Conservation (phyloP, 768 basidiomycete genomes). For the Tulasnella sp. region DNA sequence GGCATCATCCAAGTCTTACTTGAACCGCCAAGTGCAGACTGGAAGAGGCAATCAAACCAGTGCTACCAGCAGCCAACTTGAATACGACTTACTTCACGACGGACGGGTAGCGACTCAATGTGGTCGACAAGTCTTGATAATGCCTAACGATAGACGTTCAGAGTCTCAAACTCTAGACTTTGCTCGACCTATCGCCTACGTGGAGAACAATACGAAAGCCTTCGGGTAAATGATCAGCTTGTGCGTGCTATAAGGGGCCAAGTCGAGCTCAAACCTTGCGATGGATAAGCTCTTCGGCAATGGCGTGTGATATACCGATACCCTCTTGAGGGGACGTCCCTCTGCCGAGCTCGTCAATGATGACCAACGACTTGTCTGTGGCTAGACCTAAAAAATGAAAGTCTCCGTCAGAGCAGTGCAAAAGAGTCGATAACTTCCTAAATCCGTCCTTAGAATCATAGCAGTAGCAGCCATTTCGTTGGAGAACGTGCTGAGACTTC, state of each 20-base stretch:
- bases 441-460: conserved; percentile 73
- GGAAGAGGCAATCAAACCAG: neutral
- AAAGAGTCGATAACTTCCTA: neutral
- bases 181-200: conserved; percentile 49
- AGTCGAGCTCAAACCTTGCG: conserved; percentile 52
- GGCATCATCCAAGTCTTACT: conserved; percentile 42
- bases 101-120: conserved; percentile 70
- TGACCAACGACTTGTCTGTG: conserved; percentile 31
- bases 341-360: conserved; percentile 89
- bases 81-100: conserved; percentile 64
- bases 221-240: conserved; percentile 36
- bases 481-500: conserved; percentile 88
- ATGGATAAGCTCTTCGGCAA: conserved; percentile 70
- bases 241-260: neutral
- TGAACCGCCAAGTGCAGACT: conserved; percentile 83
- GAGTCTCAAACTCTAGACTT: neutral
- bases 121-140: conserved; percentile 73
- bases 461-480: conserved; percentile 90
- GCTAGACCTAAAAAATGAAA: conserved; percentile 52
- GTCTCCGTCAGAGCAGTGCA: neutral
- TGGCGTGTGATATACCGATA: conserved; percentile 77
- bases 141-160: conserved; percentile 48
- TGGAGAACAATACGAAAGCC: conserved; percentile 89
- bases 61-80: neutral
- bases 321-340: conserved; percentile 86